Evolutionary conservation across 2,329 filamentous ascomycete genomes (phyloP), one percentile per base, ranked within the genome.

Genomic region (Epichloe gansuensis): DNA sequence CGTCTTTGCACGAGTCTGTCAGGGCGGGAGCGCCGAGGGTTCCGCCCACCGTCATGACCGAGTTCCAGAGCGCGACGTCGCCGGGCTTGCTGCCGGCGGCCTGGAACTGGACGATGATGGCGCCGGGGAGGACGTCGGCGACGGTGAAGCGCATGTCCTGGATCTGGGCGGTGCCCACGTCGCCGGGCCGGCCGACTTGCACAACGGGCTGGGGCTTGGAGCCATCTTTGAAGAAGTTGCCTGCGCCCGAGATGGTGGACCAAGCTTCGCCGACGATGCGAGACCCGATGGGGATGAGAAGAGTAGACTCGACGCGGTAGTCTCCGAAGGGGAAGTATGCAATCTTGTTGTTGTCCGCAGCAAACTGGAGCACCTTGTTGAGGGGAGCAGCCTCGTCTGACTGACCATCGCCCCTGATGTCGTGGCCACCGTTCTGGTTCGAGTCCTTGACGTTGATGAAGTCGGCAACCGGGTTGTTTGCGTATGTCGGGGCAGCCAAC

Each of bases 251-350:
- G 60, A 76, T 75, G 3, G 69, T 69, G 9, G 77, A 71, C 69
- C 76, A 79, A 5, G 72, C 71, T 62, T 82, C 76, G 21, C 80
- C 80, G 9, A 79, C 68, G 28, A 83, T 72, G 2, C 70, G 69
- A 4, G 76, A 75, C 12, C 74, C 74, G 3, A 57, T 50, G 5
- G 63, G 63, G 13, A 65, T 52, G n/a, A 57, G 51, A 1, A 64
- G 54, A 6, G 62, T 65, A 9, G 57, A 60, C 34, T 63, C 58
- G 17, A 65, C 60, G 1, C 57, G 54, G 45, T 64, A 65, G 42
- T 57, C 57, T 38, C 63, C 63, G 53, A 59, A 64, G 5, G 63
- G 62, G 43, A 65, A 63, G 54, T 64, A 64, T 11, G 58, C 62
- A 54, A 63, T 59, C 54, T 61, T 62, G 42, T 55, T 52, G 15